Evolutionary conservation across 306 rosid species (phyloP), one percentile per base, ranked within the genome.

Genomic region (Begonia peltatifolia): DNA sequence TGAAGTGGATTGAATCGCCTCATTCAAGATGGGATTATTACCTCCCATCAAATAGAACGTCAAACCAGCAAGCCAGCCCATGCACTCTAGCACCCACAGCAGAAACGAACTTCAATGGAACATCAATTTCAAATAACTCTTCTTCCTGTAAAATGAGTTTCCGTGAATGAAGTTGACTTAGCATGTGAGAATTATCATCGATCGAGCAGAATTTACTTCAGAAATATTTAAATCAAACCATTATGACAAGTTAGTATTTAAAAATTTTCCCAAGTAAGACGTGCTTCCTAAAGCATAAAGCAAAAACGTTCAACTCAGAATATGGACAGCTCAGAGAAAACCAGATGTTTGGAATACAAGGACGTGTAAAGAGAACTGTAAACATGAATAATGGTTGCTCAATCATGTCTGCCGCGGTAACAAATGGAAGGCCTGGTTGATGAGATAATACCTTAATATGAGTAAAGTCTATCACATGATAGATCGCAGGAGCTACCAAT

Each of bases 11-110:
- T 10, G 48, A 10, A 44, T 44, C 48, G 12, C 14, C 1, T 44
- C 14, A 46, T 14, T 5, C 46, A 18, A 60, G 66, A 53, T 42
- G 54, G 43, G 61, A 46, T 54, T 17, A 20, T 68, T 74, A 89
- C 97, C 97, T 82, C 60, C 97, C 97, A 69, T 79, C 72, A 66
- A 89, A 89, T 47, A 89, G 67, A 53, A 89, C 97, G 65, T 89
- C 97, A 52, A 89, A 89, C 97, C 97, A 89, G 71, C 97, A 89
- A 9, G 97, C 97, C 65, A 89, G 57, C 51, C 97, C 97, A 69
- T 89, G 97, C 53, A 89, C 87, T 78, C 97, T 81, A 43, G 97
- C 69, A 59, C 94, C 87, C 56, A 85, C 90, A 43, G 87, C 61
- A 44, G 95, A 84, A n/a, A 59, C 50, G 62, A 89, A 89, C 68